Base-by-base conservation (phyloP, 2,329 filamentous ascomycete species). In the Phaeophleospora eucalypticola region DNA sequence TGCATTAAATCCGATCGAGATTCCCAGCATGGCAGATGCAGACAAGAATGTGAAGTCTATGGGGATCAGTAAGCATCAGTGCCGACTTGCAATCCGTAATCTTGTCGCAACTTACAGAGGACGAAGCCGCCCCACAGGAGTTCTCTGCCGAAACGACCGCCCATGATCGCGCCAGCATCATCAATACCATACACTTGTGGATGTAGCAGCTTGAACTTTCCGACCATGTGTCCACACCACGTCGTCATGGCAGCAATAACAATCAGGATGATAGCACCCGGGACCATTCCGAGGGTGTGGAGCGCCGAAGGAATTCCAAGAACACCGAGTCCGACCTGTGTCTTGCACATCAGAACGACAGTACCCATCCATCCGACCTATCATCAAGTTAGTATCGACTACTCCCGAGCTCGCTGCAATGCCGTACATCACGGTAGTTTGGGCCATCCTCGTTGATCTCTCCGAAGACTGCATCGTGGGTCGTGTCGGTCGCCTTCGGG, bases 121-220 rank as follows among this genome's bases (percentile, higher is more conserved):
- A 45, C 47, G 27, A 46, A 69, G n/a, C 33, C 41, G 19, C 34
- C 35, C 17, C 36, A 68, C 36, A 80, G 67, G 12, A 78, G 49
- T 49, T 76, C 76, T 19, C 75, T 68, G 0, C 78, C 77, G 3
- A 74, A 45, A 1, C 68, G 71, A 2, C 78, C 78, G 44, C 79
- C 78, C 18, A 81, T 65, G 41, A 79, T 71, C 35, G 64, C 63
- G 12, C 77, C 77, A 0, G 75, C 77, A 51, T 80, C 77, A 36
- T 77, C 77, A 65, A 80, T 79, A 44, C 73, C 74, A 54, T 80
- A 79, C 3, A 80, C 75, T 48, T 77, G 68, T 1, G 73, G 71
- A 56, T 80, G 77, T 14, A 68, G 65, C 27, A 77, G 53, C 55
- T 79, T 80, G 64, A 80, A 80, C 10, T 62, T 56, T 8, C 72